phyloP scores from a whole-genome alignment of 139 green algal genomes.

The Astrephomene gubernaculifera region DNA sequence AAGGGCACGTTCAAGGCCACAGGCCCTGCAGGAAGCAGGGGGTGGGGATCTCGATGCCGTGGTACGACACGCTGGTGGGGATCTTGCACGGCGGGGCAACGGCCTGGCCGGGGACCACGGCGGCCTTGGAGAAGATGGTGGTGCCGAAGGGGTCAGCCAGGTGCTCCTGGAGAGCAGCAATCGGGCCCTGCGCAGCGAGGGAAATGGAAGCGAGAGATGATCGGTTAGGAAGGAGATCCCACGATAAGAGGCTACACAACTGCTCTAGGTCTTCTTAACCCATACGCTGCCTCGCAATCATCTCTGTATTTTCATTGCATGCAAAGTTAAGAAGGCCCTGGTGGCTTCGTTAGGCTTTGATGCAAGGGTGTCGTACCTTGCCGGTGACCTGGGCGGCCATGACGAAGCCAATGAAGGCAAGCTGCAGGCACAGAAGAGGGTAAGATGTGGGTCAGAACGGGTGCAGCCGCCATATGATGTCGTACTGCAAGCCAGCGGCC shows the following conservation, averaged over 20 bases:
- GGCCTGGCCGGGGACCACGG: constrained; percentile 63
- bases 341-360: too few species aligned
- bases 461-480: too few species aligned
- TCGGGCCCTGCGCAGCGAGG: constrained; percentile 50
- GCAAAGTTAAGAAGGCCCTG: too few species aligned
- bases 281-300: too few species aligned
- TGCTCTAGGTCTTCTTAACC: too few species aligned
- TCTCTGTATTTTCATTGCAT: too few species aligned
- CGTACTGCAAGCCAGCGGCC: too few species aligned
- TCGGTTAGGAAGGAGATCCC: too few species aligned
- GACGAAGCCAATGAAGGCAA: constrained; percentile 56
- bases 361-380: constrained; percentile 58
- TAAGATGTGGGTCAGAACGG: too few species aligned
- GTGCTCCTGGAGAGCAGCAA: constrained; percentile 79
- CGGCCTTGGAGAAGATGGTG: constrained; percentile 79
- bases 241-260: too few species aligned
- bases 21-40: constrained; percentile 77
- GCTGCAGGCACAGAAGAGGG: constrained; percentile 1
- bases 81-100: constrained; percentile 74
- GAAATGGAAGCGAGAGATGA: too few species aligned
- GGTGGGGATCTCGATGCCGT: constrained; percentile 79
- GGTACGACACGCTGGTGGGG: constrained; percentile 44
- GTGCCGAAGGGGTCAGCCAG: constrained; percentile 78
- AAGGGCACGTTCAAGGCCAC: constrained; percentile 68
- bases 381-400: constrained; percentile 79